Evolutionary conservation across 768 basidiomycete genomes (phyloP).

Genomic region (Myochromella boudieri): DNA sequence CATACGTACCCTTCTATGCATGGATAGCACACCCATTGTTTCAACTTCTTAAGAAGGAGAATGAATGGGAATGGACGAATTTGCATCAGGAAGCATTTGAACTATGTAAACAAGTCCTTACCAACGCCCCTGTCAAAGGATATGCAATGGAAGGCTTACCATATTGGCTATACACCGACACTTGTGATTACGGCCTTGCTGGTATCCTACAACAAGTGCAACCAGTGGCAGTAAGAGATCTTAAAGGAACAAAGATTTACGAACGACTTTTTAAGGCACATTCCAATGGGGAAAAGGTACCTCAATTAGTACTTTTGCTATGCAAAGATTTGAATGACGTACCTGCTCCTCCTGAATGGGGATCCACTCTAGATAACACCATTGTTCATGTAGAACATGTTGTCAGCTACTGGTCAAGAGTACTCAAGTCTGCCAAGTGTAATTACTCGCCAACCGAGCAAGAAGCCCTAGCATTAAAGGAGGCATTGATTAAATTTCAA

Average conservation of each 20-base stretch:
- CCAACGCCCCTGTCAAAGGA: too few species aligned
- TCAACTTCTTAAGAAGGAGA: too few species aligned
- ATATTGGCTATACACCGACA: too few species aligned
- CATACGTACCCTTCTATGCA: too few species aligned
- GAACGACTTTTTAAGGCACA: conserved; percentile 23
- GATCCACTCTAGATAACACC: conserved; percentile 25
- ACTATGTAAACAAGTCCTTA: too few species aligned
- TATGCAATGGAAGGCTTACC: too few species aligned
- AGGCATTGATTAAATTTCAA: conserved; percentile 16
- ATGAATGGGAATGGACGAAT: too few species aligned
- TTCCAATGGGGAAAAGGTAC: conserved; percentile 18
- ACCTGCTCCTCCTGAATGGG: conserved; percentile 19
- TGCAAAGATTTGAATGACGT: conserved; percentile 20
- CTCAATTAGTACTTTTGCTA: conserved; percentile 18
- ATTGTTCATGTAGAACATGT: conserved; percentile 29
- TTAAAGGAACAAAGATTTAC: conserved; percentile 28
- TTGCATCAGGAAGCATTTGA: too few species aligned
- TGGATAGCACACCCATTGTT: too few species aligned
- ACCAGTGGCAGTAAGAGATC: conserved; percentile 24
- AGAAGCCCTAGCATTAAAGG: neutral
- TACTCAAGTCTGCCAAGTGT: conserved; percentile 29
- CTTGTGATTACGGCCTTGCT: too few species aligned
- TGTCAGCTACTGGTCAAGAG: conserved; percentile 25
- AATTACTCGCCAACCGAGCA: neutral
- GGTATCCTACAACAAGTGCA: conserved; percentile 39